Evolutionary conservation across 495 filamentous ascomycete species (phyloP), one percentile per base, ranked within the genome.

Genomic region (Penicillium odoratum): DNA sequence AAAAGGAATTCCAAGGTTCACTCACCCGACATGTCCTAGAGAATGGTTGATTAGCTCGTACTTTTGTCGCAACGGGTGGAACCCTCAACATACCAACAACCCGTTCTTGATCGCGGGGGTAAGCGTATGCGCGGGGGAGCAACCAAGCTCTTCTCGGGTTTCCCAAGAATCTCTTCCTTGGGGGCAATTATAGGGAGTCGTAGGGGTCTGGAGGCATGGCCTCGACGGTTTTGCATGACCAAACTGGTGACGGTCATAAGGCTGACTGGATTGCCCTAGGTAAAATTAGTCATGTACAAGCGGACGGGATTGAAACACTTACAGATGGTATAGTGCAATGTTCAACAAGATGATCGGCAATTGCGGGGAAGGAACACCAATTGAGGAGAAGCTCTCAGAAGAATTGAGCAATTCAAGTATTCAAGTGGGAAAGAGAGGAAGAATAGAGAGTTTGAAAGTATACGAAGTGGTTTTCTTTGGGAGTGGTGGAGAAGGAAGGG

Each of bases 11-110:
- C 34, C 28, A 46, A 33, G 38, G 28, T 4, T 57, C 28, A 69
- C 75, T 74, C 69, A 81, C 79, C 67, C 79, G 73, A 63, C 79
- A 81, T 56, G 74, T 76, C 78, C 81, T 82, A 56, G 30, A 42
- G 54, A 8, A 25, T n/a, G n/a, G n/a, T 25, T 62, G 50, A 43
- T 67, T 28, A 66, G 50, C 48, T 3, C 7, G 38, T 13, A 40
- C 8, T 43, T 29, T 26, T 16, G 16, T 25, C 18, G 21, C 21
- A 21, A 21, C 21, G 49, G 36, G 34, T 18, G 25, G 47, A 55
- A 21, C 21, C 21, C 21, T 21, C 21, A 34, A 75, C 77, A 58
- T 71, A 82, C 80, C 80, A 81, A 57, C 80, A 83, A 57, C 80
- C 80, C 18, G 78, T 81, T 31, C 80, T 67, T 50, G 80, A 83